phyloP scores from a whole-genome alignment of 805 yeast species.

The Suhomyces kilbournensis region DNA sequence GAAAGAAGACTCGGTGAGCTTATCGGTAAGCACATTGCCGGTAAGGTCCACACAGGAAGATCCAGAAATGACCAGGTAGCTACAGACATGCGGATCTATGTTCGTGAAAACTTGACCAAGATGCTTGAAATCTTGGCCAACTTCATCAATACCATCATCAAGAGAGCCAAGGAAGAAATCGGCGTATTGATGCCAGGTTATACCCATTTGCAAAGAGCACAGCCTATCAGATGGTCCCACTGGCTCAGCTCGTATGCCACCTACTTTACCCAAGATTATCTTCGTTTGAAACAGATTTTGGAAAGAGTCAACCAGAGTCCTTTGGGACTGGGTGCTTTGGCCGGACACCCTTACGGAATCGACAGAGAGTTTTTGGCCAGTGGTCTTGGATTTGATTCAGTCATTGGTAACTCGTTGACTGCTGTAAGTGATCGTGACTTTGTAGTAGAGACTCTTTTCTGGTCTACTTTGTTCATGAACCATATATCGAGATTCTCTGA shows the following conservation, averaged over 20 bases:
- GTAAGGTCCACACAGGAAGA: constrained; percentile 99
- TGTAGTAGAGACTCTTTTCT: constrained; percentile 91
- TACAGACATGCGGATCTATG: constrained; percentile 96
- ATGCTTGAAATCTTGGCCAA: constrained; percentile 52
- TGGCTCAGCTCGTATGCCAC: constrained; percentile 96
- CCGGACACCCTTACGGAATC: constrained; percentile 99
- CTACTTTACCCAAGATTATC: constrained; percentile 85
- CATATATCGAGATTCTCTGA: constrained; percentile 93
- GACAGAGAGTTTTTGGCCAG: constrained; percentile 87
- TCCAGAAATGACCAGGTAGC: constrained; percentile 99
- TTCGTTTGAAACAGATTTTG: constrained; percentile 76
- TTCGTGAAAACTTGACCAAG: constrained; percentile 72
- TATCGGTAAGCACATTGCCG: constrained; percentile 90
- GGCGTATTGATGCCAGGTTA: constrained; percentile 98
- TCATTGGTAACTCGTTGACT: constrained; percentile 92
- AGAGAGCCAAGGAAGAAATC: constrained; percentile 81
- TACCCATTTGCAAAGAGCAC: constrained; percentile 97
- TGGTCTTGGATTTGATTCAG: constrained; percentile 75
- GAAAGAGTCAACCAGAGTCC: constrained; percentile 86
- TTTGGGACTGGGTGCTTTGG: constrained; percentile 95
- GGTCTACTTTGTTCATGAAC: constrained; percentile 94
- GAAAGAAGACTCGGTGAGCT: constrained; percentile 97
- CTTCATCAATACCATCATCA: constrained; percentile 65
- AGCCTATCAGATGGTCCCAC: constrained; percentile 99
- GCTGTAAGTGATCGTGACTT: constrained; percentile 98